Percentiles rank a stretch among this genome's conserved stretches.
phyloP scores from a whole-genome alignment of 371 early-diverging fungal species.

The Coemansia linderi region DNA sequence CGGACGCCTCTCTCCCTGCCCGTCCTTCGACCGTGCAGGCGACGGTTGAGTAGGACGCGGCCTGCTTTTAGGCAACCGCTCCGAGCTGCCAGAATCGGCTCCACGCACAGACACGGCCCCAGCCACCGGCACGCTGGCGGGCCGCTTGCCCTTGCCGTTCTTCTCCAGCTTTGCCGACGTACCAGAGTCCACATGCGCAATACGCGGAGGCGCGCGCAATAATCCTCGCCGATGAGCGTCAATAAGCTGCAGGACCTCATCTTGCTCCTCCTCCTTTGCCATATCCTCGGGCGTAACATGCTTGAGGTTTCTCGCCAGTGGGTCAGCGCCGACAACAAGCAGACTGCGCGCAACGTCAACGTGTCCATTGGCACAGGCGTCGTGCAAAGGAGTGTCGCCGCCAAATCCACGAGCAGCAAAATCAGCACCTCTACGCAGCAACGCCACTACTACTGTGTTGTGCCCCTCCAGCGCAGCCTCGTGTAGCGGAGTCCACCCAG shows the following conservation, averaged over 20 bases:
- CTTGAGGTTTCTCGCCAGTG: constrained; percentile 59
- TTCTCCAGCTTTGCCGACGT: background rate
- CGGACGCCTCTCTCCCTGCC: background rate
- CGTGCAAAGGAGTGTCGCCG: constrained; percentile 78
- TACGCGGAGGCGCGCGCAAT: background rate
- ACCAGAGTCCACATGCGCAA: constrained; percentile 1
- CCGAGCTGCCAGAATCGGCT: background rate
- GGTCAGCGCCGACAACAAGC: constrained; percentile 69
- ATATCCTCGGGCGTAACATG: constrained; percentile 62
- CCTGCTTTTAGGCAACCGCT: constrained; percentile 4
- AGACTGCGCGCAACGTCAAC: constrained; percentile 65
- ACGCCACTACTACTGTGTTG: constrained; percentile 60
- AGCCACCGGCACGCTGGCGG: constrained; percentile 1
- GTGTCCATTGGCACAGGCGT: constrained; percentile 74
- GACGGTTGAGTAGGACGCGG: constrained; percentile 6
- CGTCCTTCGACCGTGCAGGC: background rate
- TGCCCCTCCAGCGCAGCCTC: constrained; percentile 75
- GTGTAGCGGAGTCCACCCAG: constrained; percentile 78
- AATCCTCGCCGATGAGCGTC: constrained; percentile 9
- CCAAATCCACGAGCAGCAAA: constrained; percentile 70
- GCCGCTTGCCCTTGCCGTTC: constrained; percentile 17
- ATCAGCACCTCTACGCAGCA: constrained; percentile 75
- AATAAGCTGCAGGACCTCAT: constrained; percentile 37
- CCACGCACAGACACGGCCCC: background rate
- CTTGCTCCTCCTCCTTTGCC: constrained; percentile 59